A percentile compares a stretch with the other conserved stretches of the same genome.
phyloP scores from a whole-genome alignment of 805 yeast genomes.

The Saturnispora ahearnii region DNA sequence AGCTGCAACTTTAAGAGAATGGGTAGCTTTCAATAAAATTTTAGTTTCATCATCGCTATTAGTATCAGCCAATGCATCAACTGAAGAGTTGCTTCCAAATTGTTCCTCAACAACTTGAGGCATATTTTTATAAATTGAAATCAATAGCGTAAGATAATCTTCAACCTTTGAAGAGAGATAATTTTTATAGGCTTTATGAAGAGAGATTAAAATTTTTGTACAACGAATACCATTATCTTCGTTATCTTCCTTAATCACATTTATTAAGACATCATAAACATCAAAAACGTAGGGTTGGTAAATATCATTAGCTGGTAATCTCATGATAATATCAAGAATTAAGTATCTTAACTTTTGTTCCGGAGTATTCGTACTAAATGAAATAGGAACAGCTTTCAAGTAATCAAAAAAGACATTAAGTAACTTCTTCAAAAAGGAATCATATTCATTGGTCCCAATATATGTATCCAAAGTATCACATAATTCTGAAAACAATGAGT shows the following conservation, averaged over 20 bases:
- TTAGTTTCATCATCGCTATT: conserved; percentile 34
- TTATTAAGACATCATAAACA: conserved; percentile 51
- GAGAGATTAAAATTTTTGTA: conserved; percentile 75
- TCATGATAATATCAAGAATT: conserved; percentile 67
- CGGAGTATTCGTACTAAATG: conserved; percentile 52
- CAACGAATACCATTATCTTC: conserved; percentile 93
- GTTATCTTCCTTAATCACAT: conserved; percentile 63
- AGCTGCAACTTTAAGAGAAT: conserved; percentile 81
- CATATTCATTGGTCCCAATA: conserved; percentile 75
- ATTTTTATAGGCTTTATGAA: conserved; percentile 77
- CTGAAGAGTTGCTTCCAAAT: conserved; percentile 34
- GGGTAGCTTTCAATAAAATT: conserved; percentile 56
- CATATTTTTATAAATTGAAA: conserved; percentile 69
- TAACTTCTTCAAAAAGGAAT: conserved; percentile 57
- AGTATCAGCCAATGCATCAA: background rate
- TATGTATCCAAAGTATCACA: conserved; percentile 82
- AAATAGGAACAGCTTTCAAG: conserved; percentile 61
- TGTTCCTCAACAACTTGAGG: conserved; percentile 64
- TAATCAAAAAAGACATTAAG: conserved; percentile 62
- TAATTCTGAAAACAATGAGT: conserved; percentile 67
- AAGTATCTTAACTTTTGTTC: conserved; percentile 75
- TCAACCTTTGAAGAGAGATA: conserved; percentile 61
- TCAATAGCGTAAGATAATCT: conserved; percentile 68
- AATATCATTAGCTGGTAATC: conserved; percentile 75
- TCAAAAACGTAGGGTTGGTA: conserved; percentile 60